Evolutionary conservation across 495 filamentous ascomycete species (phyloP), one percentile per base, ranked within the genome.

Genomic region (Penicillium maclennaniae): DNA sequence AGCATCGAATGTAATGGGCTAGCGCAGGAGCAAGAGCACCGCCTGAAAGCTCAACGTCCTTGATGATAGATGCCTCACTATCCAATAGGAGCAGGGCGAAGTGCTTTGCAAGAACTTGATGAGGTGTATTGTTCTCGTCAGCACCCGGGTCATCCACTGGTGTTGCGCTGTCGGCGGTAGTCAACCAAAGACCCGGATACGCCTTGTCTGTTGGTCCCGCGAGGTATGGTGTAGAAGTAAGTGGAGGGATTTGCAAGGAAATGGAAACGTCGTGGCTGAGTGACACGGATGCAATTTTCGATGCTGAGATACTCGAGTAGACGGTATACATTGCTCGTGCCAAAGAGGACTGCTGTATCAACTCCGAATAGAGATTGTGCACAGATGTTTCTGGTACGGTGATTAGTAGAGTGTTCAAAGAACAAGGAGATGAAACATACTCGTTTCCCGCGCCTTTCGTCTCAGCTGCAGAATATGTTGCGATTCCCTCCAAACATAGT

Each of bases 401-500:
- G 12, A n/a, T 28, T 48, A 40, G 45, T 38, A 58, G 48, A 25
- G 37, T 39, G 16, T n/a, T 23, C 20, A 54, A 3, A 25, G 10
- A 20, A 37, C 12, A 6, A 15, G 20, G 44, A 25, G 28, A 15
- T 16, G 42, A 17, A 28, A 70, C 82, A 59, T 70, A 91, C 89
- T 79, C 57, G 85, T 81, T 67, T 93, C 87, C 47, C 82, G 80
- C 1, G 84, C 89, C 60, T 88, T 88, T 51, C 91, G 84, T 61
- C 92, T 91, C 48, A 91, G 73, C 10, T 78, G 69, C 19, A 89
- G 71, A 26, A 98, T 93, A 47, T 81, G 78, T 63, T 89, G 86
- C 2, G 87, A 84, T 64, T 98, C 88, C 56, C 80, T 86, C 84
- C 87, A 92, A 2, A 98, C 90, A 67, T 95, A 97, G 54, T 87